Base-by-base conservation (phyloP, 2,329 filamentous ascomycete species). In the Tothia fuscella region DNA sequence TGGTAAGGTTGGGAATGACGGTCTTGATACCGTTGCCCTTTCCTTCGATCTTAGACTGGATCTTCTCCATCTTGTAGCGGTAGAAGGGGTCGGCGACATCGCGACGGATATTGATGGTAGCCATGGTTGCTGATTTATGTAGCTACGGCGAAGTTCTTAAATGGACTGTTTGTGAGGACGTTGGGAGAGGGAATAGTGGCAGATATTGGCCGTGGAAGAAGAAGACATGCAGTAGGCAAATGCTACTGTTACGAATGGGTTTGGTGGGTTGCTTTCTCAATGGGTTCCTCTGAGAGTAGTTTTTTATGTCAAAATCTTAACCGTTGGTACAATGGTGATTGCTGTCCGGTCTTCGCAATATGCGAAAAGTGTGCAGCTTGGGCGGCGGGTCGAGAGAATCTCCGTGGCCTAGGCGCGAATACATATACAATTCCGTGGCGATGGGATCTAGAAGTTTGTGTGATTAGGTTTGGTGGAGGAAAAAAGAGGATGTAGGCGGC, bases 11-110 rank as follows among this genome's bases (percentile, higher is more conserved):
- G 75, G 93, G 86, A 55, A 98, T 81, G 58, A 98, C 91, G 56
- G 65, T 98, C 74, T 98, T 98, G 78, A 98, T 98, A 61, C 91
- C 91, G 71, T 98, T 98, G 53, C 91, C 91, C 70, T 98, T 98
- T 68, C 91, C 91, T 71, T 98, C 91, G 56, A 98, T 93, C 76
- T 98, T 98, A 65, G 91, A 94, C 74, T 93, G 86, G 62, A 98
- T 72, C 56, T 80, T 82, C 72, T 96, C 91, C 91, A 98, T 98
- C 79, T 98, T 98, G 80, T 98, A 98, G 66, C 91, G 91, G 72
- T 98, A 98, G 79, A 95, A 98, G 69, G 82, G 82, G 71, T 98
- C 91, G 73, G 81, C 82, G 71, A 94, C 82, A 82, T 96, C 89
- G 60, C 56, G 30, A 67, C 88, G 88, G 68, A 96, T 88, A 70